A percentile compares a stretch with the other conserved stretches of the same genome.
Conservation (phyloP, 1,284 basidiomycete genomes). For the Cryptococcus sp. region DNA sequence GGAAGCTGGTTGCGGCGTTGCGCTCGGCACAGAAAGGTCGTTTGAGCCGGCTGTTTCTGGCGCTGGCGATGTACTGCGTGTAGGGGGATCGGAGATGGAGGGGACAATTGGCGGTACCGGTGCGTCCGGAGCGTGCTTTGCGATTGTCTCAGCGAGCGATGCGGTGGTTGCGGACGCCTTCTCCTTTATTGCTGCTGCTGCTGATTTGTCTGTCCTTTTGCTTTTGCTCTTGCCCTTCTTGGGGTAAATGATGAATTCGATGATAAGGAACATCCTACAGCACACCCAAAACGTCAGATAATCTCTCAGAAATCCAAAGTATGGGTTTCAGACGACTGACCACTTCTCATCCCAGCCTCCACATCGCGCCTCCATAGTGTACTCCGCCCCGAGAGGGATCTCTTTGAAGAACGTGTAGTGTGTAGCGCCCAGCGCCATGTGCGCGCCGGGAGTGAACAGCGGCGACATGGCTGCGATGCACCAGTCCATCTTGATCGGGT, state of each 20-base stretch:
- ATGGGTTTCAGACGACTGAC: constrained; percentile 54
- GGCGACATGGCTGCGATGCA: constrained; percentile 62
- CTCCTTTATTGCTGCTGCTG: constrained; percentile 5
- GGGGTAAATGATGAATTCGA: constrained; percentile 67
- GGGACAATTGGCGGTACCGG: constrained; percentile 12
- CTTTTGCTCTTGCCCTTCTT: constrained; percentile 40
- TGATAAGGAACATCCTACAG: constrained; percentile 63
- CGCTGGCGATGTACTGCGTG: constrained; percentile 34
- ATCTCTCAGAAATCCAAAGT: no score
- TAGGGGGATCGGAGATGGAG: constrained; percentile 30
- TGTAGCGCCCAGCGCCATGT: constrained; percentile 70
- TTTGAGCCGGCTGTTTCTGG: neutral
- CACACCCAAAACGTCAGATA: neutral
- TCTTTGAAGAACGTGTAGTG: constrained; percentile 75
- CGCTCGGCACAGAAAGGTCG: neutral
- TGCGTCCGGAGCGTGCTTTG: neutral
- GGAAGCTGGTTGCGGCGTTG: constrained; percentile 11
- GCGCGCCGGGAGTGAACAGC: constrained; percentile 65
- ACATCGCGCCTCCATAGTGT: constrained; percentile 68
- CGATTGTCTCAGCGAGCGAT: neutral
- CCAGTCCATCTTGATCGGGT: constrained; percentile 58
- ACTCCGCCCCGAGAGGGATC: constrained; percentile 70
- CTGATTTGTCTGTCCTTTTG: constrained; percentile 9
- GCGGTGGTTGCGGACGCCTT: neutral
- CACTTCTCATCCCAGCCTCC: constrained; percentile 83